Evolutionary conservation across 768 basidiomycete genomes (phyloP), one percentile per base, ranked within the genome.

Genomic region (Kwoniella sp.): DNA sequence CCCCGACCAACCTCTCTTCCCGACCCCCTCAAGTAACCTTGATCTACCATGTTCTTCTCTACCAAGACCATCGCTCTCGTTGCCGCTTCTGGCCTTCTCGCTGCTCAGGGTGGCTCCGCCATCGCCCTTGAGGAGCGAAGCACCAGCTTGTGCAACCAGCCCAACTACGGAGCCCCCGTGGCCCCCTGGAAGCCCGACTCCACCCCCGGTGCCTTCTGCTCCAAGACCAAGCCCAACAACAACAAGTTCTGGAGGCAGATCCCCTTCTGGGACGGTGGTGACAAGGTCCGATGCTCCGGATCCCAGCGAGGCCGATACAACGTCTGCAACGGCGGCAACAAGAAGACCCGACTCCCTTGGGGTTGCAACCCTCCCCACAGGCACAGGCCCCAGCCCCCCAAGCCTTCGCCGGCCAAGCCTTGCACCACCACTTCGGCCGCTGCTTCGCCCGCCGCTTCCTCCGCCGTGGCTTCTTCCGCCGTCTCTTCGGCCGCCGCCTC

Each of bases 11-110:
- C 37, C 58, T 29, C 40, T 36, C 27, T 23, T 22, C 38, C 49
- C 38, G 42, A 46, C 49, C 33, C 25, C 47, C 45, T 36, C 38
- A 15, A 33, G 9, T 38, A 44, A 26, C 52, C 45, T 33, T 49
- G 50, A 36, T 45, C 36, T 43, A 60, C 58, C 52, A 60, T 60
- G 58, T 60, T 55, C 58, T 60, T 60, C 58, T 60, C 58, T 43
- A 23, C 45, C 17, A 22, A 43, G 31, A 50, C 51, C 52, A 48
- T 54, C 29, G 57, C 57, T 28, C 47, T 52, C 53, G 45, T 57
- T 15, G 56, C 56, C 34, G 36, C 50, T 31, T 43, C 47, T 33
- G 52, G 48, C 31, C 48, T 56, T 37, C 22, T 44, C 23, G 43
- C 36, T 20, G 25, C 42, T 27, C 54, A 36, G 41, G 41, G 45